These are phyloP conservation scores for Alternaria metachromatica DNA, from an alignment of 2,329 filamentous ascomycete genomes.

Conservation along the genomic window DNA sequence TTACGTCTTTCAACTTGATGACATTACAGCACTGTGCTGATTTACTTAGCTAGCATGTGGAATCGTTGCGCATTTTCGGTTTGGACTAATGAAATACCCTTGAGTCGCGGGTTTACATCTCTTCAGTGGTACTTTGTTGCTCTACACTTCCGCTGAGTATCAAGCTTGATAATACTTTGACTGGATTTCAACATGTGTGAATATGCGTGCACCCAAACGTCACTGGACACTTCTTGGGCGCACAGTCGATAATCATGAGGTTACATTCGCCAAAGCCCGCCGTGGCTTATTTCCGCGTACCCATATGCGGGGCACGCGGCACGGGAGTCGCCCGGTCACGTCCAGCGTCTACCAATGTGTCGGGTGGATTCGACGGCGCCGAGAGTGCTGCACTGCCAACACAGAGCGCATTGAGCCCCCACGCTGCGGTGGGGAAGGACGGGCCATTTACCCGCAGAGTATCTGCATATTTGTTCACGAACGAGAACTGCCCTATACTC, in stretches of 20 bases:
- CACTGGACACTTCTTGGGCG: neutral
- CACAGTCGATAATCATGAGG: neutral
- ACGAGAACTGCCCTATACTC: neutral
- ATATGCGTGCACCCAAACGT: neutral
- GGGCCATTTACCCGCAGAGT: neutral
- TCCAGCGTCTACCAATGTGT: neutral
- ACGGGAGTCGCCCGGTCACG: neutral
- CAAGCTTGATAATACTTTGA: neutral
- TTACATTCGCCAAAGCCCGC: neutral
- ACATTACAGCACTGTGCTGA: neutral
- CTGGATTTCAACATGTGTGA: neutral
- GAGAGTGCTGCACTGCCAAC: neutral
- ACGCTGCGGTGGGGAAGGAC: neutral
- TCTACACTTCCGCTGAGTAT: neutral
- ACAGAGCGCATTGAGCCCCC: neutral
- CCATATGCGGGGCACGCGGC: neutral
- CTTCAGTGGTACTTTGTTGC: neutral
- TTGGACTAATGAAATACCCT: neutral
- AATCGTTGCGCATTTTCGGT: neutral
- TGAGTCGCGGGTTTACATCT: neutral
- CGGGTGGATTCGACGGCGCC: neutral
- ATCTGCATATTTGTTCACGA: neutral
- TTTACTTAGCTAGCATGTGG: neutral
- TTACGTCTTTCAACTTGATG: neutral
- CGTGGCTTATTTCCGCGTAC: neutral